Evolutionary conservation across 305 asterid species (phyloP), one percentile per base, ranked within the genome.

Genomic region (Plantago lanceolata): DNA sequence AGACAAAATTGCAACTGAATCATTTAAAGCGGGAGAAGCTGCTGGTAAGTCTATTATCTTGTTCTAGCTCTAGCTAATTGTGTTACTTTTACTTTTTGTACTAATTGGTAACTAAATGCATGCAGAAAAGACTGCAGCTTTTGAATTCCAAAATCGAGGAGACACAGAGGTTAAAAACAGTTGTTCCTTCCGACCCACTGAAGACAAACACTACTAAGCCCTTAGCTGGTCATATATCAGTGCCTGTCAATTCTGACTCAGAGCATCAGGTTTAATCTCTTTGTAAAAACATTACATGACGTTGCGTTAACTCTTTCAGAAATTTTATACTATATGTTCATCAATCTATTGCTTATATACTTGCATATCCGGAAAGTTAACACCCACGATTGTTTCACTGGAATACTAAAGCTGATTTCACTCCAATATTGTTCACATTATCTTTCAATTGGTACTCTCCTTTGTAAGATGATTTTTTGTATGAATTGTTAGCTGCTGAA

Each of bases 1-100:
- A 78, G 75, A 83, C 92, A 61, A 93, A 84, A 59, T 76, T 79
- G 68, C 92, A 71, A 76, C 84, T 87, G 86, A 75, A 78, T 79
- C 73, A 64, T 76, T 72, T 75, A n/a, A 85, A 81, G 86, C 76
- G 69, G 74, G 87, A 82, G 62, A 86, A 64, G 66, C 71, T 89
- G 66, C 83, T 73, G 95, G 98, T 93, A 89, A 69, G 68, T 71
- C 67, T 59, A 64, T 61, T 59, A 64, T 61, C 63, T 71, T 63
- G 61, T 68, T 40, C 16, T 40, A 9, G 45, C 45, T 40, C 45
- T 40, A 40, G 64, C 63, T 33, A 35, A 63, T 76, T 64, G 51
- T 33, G 18, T 40, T 59, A 54, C 4, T 37, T 55, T 40, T 24
- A 24, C 28, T 56, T 50, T 37, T 67, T 50, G 53, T 54, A 19